Conservation (phyloP, 495 filamentous ascomycete genomes). For the Tirmania nivea region DNA sequence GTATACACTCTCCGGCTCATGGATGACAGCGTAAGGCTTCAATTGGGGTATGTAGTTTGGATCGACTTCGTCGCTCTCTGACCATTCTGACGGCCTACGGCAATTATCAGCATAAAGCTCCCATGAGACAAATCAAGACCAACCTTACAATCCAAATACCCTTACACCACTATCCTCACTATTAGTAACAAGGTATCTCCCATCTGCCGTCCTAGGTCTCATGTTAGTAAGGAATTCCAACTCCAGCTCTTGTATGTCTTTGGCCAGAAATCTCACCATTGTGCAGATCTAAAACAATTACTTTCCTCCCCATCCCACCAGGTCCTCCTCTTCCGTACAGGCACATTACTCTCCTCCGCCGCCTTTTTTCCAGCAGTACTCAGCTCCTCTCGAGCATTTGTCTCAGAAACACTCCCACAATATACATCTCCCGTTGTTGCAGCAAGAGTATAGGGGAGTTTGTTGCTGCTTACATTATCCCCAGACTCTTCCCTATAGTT, state of each 20-base stretch:
- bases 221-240: neutral
- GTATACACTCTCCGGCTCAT: slow-evolving; percentile 46
- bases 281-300: slow-evolving; percentile 37
- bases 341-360: neutral
- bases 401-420: neutral
- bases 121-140: neutral
- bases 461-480: too few relatives aligned
- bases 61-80: slow-evolving; percentile 40
- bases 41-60: slow-evolving; percentile 30
- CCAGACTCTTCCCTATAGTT: too few relatives aligned
- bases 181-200: slow-evolving; percentile 58
- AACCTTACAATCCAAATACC: slow-evolving; percentile 43
- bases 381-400: neutral
- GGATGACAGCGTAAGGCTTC: slow-evolving; percentile 36
- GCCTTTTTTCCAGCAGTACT: neutral
- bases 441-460: neutral
- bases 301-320: slow-evolving; percentile 4
- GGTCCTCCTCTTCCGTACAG: neutral
- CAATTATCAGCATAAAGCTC: too few relatives aligned
- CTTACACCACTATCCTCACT: slow-evolving; percentile 44
- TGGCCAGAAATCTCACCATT: slow-evolving; percentile 26
- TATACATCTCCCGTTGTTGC: neutral
- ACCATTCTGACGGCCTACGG: neutral
- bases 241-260: too few relatives aligned
- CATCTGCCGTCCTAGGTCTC: slow-evolving; percentile 48